phyloP scores from a whole-genome alignment of 73 alveolate genomes.

The Symbiodinium natans region DNA sequence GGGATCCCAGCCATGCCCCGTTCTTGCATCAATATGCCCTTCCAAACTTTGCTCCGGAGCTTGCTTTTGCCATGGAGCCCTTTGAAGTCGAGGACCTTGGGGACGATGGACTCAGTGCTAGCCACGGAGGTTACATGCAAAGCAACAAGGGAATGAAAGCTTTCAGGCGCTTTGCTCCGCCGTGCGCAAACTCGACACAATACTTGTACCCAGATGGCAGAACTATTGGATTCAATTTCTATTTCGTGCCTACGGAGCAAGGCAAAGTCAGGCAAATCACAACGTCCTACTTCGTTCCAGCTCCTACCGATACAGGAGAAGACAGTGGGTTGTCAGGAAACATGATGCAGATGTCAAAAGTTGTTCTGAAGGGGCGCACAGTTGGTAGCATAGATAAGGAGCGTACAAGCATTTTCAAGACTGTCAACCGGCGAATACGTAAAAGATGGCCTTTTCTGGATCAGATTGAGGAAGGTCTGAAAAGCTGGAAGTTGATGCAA shows the following conservation, averaged over 20 bases:
- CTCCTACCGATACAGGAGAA: neutral
- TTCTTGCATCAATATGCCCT: constrained; percentile 71
- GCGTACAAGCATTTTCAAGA: neutral
- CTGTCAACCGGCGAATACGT: neutral
- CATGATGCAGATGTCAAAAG: constrained; percentile 93
- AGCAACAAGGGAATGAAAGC: constrained; percentile 78
- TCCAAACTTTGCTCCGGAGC: constrained; percentile 75
- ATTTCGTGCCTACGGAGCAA: constrained; percentile 52
- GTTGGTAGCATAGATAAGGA: neutral
- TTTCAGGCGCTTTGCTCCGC: constrained; percentile 57
- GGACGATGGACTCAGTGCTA: constrained; percentile 42
- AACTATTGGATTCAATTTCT: constrained; percentile 78
- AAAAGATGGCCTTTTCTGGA: constrained; percentile 43
- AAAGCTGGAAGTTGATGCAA: constrained; percentile 49
- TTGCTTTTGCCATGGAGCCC: constrained; percentile 69
- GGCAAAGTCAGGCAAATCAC: constrained; percentile 86
- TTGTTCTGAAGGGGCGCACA: constrained; percentile 34
- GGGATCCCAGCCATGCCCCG: constrained; percentile 94
- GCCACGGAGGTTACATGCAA: constrained; percentile 85
- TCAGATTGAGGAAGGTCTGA: constrained; percentile 26
- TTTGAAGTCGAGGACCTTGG: constrained; percentile 63
- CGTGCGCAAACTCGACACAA: constrained; percentile 67
- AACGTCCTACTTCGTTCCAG: constrained; percentile 68
- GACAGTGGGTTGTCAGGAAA: constrained; percentile 52
- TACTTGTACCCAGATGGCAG: constrained; percentile 79